phyloP scores from a whole-genome alignment of 2,329 filamentous ascomycete species.

The Penicillium sp. region DNA sequence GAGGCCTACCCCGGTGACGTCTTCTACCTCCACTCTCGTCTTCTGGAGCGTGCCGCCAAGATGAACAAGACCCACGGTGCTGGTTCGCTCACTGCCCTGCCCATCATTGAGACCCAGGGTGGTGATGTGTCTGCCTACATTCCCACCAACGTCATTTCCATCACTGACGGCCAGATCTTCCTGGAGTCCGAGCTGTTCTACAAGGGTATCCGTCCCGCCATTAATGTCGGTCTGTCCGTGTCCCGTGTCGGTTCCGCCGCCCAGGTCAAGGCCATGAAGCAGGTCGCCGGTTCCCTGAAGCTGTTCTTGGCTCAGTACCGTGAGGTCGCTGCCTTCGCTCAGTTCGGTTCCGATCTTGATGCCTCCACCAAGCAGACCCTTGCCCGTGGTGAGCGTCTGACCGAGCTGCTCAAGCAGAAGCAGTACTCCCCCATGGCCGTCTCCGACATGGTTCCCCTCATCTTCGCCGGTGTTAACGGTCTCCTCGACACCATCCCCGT shows the following conservation, averaged over 20 bases:
- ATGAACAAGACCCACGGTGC: conserved; percentile 93
- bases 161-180: conserved; percentile 99
- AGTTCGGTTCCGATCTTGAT: conserved; percentile 99
- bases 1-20: conserved; percentile 99
- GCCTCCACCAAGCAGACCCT: conserved; percentile 99
- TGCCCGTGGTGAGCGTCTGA: conserved; percentile 95
- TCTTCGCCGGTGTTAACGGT: conserved; percentile 99
- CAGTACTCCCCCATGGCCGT: conserved; percentile 98
- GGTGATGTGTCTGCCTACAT: conserved; percentile 99
- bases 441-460: conserved; percentile 99
- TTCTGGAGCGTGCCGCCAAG: conserved; percentile 99
- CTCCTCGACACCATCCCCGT: conserved; percentile 86
- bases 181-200: conserved; percentile 99
- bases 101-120: conserved; percentile 99
- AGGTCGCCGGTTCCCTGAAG: conserved; percentile 99
- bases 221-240: conserved; percentile 99
- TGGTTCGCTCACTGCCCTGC: conserved; percentile 95
- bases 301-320: conserved; percentile 99
- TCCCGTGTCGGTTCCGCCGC: conserved; percentile 99
- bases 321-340: conserved; percentile 98
- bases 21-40: conserved; percentile 99
- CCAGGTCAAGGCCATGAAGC: conserved; percentile 99
- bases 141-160: conserved; percentile 99
- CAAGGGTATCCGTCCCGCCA: conserved; percentile 99
- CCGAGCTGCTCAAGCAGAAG: conserved; percentile 99